Evolutionary conservation across 306 rosid genomes (phyloP).

Genomic region (Mucuna pruriens): DNA sequence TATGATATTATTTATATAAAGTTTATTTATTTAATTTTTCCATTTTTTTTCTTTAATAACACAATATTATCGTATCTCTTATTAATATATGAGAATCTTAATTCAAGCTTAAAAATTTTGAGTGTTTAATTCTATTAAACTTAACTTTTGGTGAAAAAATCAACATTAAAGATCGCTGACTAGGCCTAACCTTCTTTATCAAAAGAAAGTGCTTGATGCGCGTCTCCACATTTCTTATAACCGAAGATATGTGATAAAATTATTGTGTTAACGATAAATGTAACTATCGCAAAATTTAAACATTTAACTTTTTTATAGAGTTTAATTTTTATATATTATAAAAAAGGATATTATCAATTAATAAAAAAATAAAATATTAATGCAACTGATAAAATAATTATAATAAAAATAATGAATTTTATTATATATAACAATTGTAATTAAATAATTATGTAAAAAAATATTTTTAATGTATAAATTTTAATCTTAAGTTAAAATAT

Average conservation of each 20-base stretch:
- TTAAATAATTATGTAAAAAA: too few species aligned
- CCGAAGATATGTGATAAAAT: conserved; percentile 5
- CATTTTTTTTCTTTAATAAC: neutral
- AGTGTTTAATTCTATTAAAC: neutral
- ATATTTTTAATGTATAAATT: too few species aligned
- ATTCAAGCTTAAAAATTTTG: neutral
- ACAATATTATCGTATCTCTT: neutral
- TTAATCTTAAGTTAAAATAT: neutral
- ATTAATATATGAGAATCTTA: neutral
- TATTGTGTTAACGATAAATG: neutral
- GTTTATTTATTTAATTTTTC: too few species aligned
- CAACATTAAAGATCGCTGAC: neutral
- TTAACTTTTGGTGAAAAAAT: neutral
- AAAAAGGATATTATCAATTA: too few species aligned
- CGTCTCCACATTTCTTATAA: conserved; percentile 23
- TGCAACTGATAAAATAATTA: too few species aligned
- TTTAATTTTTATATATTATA: too few species aligned
- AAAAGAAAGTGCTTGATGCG: neutral
- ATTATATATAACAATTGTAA: too few species aligned
- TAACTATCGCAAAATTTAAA: neutral
- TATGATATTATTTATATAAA: too few species aligned
- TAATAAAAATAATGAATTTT: too few species aligned
- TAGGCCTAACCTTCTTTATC: neutral
- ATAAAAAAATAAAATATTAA: too few species aligned
- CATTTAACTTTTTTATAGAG: neutral